Evolutionary conservation across 2,329 filamentous ascomycete genomes (phyloP).

Genomic region (Botrytis aclada): DNA sequence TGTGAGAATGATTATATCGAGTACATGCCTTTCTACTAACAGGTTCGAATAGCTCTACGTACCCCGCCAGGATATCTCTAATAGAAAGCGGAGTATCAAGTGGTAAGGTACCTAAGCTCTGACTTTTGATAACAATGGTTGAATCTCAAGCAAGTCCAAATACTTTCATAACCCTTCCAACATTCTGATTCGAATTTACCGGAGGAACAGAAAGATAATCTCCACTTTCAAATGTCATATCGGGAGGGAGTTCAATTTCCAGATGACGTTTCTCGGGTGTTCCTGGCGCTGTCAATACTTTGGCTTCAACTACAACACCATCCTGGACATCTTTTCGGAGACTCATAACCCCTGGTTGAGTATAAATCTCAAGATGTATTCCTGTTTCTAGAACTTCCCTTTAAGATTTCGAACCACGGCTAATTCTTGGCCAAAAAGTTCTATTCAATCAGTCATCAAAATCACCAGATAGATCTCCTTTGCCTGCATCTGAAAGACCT

Average conservation of each 20-base stretch:
- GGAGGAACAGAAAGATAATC: conserved; percentile 76
- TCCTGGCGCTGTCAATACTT: conserved; percentile 46
- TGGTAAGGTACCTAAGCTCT: not conserved
- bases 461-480: conserved; percentile 61
- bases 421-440: conserved; percentile 44
- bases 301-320: conserved; percentile 54
- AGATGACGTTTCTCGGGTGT: conserved; percentile 15
- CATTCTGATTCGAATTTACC: conserved; percentile 60
- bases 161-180: conserved; percentile 55
- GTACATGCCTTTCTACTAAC: not conserved
- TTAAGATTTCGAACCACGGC: not conserved
- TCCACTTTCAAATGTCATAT: conserved; percentile 65
- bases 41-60: not conserved
- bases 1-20: not conserved
- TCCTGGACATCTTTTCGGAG: conserved; percentile 62
- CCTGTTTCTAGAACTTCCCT: not conserved
- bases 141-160: conserved; percentile 61
- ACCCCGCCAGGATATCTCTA: not conserved
- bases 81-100: not conserved
- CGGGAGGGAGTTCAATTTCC: conserved; percentile 58
- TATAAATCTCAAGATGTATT: conserved; percentile 16
- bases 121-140: not conserved
- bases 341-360: conserved; percentile 24
- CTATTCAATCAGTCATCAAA: conserved; percentile 67
- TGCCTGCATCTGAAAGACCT: not conserved